Percentiles rank a stretch among this genome's conserved stretches.
Conservation (phyloP, 176 grass and related monocot species). For the Oryza longistaminata region DNA sequence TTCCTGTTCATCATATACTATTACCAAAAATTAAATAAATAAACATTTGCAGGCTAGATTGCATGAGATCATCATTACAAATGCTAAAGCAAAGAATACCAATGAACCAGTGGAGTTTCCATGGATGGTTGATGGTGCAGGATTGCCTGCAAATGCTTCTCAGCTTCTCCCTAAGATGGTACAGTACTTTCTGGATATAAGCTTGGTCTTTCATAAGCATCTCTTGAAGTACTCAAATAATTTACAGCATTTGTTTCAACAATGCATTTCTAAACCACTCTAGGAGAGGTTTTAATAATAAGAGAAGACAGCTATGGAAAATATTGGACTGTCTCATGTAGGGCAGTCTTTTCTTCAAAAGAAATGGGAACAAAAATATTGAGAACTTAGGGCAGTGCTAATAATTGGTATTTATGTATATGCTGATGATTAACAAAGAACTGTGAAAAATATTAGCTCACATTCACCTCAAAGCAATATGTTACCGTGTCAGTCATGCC, state of each 20-base stretch:
- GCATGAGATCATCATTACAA: slow-evolving; percentile 81
- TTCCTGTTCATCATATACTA: slow-evolving; percentile 11
- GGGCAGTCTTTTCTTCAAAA: neutral
- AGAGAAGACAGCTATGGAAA: neutral
- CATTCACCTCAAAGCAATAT: neutral
- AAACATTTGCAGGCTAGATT: slow-evolving; percentile 66
- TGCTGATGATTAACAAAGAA: neutral
- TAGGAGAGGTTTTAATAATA: neutral
- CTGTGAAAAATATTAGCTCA: neutral
- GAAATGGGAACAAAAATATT: neutral
- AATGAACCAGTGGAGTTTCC: slow-evolving; percentile 58
- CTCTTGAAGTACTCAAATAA: slow-evolving; percentile 3
- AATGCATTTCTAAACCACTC: neutral
- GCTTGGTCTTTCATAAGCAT: slow-evolving; percentile 13
- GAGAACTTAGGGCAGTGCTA: neutral
- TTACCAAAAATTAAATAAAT: slow-evolving; percentile 13
- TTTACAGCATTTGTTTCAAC: slow-evolving; percentile 3
- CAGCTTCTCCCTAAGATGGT: slow-evolving; percentile 89
- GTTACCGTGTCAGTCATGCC: neutral
- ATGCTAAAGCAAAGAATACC: slow-evolving; percentile 51
- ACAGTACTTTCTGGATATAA: slow-evolving; percentile 36
- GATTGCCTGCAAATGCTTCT: slow-evolving; percentile 87
- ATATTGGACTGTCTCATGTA: neutral
- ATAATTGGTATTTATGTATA: neutral
- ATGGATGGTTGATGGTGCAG: slow-evolving; percentile 99